Base-by-base conservation (phyloP, 108 stramenopile genomes). In the Parietichytrium sp. region DNA sequence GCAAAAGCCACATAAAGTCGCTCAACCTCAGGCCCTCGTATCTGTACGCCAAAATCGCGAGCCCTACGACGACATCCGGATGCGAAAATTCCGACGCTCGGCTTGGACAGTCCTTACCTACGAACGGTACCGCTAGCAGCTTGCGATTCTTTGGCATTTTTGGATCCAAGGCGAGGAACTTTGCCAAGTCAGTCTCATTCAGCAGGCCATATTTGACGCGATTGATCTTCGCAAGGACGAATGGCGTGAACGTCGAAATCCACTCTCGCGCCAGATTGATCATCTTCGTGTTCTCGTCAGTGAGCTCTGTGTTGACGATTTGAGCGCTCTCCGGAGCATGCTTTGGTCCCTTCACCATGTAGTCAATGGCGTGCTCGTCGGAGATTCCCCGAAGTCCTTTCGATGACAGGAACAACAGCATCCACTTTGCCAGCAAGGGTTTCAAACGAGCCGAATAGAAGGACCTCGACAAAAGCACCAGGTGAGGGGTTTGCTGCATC, bases 81-180 rank as follows among this genome's bases (percentile, higher is more conserved):
- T 90, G 87, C 27, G 89, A 86, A 72, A 88, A 90, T 72, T 90
- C 90, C 3, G 89, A 89, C 10, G 89, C 90, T 15, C 88, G 52
- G 30, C 84, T 83, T 4, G 90, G 90, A 48, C 87, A 88, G 51
- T 90, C 90, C 78, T 90, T 90, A 25, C 87, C 90, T 6, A 87
- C 83, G 49, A 90, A 90, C 10, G 90, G 90, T 3, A 90, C 88
- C 7, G 90, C 90, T 3, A 90, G 54, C 31, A 88, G 55, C 79
- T 85, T 87, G 47, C 90, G 84, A n/a, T 79, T 50, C 33, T 49
- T 79, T 13, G 89, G 86, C 86, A 89, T 47, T 12, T 12, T 7
- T 3, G 42, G 54, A 25, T 51, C 45, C 7, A 78, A 31, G 4
- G 45, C 79, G 16, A 48, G 26, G 23, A 51, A 27, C 50, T 80